Conservation (phyloP, 805 yeast species). For the Naumovozyma baii region DNA sequence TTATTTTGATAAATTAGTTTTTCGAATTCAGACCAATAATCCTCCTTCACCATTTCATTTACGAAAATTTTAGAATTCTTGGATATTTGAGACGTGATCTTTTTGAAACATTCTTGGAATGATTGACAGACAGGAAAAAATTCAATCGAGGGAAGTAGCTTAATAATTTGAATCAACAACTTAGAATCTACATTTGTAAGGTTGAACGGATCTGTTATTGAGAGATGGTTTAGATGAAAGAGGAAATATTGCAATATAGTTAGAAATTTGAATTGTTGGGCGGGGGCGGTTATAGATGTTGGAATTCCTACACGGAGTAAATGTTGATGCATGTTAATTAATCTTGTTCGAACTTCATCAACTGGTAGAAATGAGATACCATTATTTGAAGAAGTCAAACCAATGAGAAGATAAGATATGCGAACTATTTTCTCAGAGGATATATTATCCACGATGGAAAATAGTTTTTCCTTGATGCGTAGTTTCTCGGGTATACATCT, state of each 20-base stretch:
- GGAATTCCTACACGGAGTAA: too few relatives aligned
- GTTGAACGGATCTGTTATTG: background rate
- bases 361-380: too few relatives aligned
- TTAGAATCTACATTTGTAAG: background rate
- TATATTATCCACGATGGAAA: too few relatives aligned
- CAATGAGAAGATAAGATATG: too few relatives aligned
- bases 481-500: too few relatives aligned
- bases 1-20: constrained; percentile 12
- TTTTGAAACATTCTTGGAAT: background rate
- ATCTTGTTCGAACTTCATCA: too few relatives aligned
- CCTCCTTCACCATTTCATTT: too few relatives aligned
- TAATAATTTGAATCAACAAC: background rate
- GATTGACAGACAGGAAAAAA: background rate
- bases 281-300: background rate
- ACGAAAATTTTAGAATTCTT: background rate
- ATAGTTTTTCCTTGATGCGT: too few relatives aligned
- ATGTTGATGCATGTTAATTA: too few relatives aligned
- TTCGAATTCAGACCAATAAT: constrained; percentile 12
- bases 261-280: background rate
- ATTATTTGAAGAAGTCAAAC: too few relatives aligned
- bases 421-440: too few relatives aligned
- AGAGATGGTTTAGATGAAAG: background rate
- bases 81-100: background rate
- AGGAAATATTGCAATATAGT: background rate
- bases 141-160: background rate